Evolutionary conservation across 768 basidiomycete genomes (phyloP), one percentile per base, ranked within the genome.

Genomic region (Brasilioporus rufonigricans): DNA sequence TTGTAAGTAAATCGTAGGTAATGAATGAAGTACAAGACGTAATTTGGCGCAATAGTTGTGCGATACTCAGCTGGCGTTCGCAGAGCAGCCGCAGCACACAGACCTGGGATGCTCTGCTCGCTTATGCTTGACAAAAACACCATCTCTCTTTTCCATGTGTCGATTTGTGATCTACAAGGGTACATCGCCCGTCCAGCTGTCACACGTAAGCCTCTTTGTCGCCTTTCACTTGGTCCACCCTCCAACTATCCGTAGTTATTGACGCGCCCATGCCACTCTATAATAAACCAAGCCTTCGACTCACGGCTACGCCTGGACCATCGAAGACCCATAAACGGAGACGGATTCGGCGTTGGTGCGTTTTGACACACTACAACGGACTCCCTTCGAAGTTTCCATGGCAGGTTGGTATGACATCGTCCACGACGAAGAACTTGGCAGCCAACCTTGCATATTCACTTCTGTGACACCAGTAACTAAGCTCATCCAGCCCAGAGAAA

Each of bases 271-370:
- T 87, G 87, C 56, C 96, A 98, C 74, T 93, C 91, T 4, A 97
- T 98, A 74, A 97, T 95, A 70, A 96, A 96, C 70, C 93, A 97
- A 74, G 93, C 96, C 0, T 95, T 93, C 65, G 96, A 98, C 73
- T 95, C 93, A 21, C 82, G 95, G 9, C 77, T 99, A 31, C 83
- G 96, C 19, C 70, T 93, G 49, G 91, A 93, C 65, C 79, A 76
- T 59, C 78, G 91, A 52, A 73, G 91, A 57, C 92, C 91, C n/a
- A 92, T 93, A 72, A 93, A 93, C 61, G 91, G 92, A 10, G 95
- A 98, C 69, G 96, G 96, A 0, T 98, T 98, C 69, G 96, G 96
- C 27, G 93, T 98, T 18, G 91, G 91, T 91, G 60, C 55, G 86
- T 73, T 61, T 41, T 5, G 27, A 29, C 23, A 23, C 31, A 24